These are phyloP conservation scores for Tetrapisispora arboricola DNA, from an alignment of 805 yeast genomes.

Conservation along the genomic window DNA sequence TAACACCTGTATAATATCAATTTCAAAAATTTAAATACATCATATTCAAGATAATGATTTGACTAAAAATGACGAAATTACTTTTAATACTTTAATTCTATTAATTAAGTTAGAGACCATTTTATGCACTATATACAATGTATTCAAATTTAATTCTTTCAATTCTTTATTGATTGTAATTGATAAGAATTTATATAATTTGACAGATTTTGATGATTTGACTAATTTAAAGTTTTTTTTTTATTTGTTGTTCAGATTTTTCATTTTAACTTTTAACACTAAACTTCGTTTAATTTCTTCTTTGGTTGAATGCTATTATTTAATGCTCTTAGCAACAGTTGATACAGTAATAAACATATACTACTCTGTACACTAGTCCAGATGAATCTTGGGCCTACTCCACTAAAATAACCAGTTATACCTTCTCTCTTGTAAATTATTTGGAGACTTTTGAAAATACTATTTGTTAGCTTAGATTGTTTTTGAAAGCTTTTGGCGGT, in stretches of 20 bases:
- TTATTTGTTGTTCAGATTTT: too few species aligned
- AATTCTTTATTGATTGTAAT: not conserved
- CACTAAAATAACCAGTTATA: constrained; percentile 68
- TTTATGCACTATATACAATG: constrained; percentile 3
- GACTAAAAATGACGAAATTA: too few species aligned
- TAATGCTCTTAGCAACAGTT: constrained; percentile 30
- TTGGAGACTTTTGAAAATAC: constrained; percentile 42
- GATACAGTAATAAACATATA: constrained; percentile 84
- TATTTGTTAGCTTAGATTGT: constrained; percentile 25
- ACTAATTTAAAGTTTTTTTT: too few species aligned
- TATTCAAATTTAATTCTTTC: not conserved
- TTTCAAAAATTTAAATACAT: too few species aligned
- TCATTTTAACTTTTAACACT: too few species aligned
- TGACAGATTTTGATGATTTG: too few species aligned
- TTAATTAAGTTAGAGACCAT: not conserved
- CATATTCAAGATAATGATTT: too few species aligned
- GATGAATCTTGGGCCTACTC: constrained; percentile 91
- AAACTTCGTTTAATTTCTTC: not conserved
- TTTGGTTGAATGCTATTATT: not conserved
- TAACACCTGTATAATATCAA: too few species aligned
- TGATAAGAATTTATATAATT: too few species aligned
- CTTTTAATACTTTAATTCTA: too few species aligned
- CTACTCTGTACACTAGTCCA: constrained; percentile 97
- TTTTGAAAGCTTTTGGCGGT: too few species aligned
- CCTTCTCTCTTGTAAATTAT: constrained; percentile 68